Conservation (phyloP, 192 early-diverging fungal genomes). For the Coemansia sp. region DNA sequence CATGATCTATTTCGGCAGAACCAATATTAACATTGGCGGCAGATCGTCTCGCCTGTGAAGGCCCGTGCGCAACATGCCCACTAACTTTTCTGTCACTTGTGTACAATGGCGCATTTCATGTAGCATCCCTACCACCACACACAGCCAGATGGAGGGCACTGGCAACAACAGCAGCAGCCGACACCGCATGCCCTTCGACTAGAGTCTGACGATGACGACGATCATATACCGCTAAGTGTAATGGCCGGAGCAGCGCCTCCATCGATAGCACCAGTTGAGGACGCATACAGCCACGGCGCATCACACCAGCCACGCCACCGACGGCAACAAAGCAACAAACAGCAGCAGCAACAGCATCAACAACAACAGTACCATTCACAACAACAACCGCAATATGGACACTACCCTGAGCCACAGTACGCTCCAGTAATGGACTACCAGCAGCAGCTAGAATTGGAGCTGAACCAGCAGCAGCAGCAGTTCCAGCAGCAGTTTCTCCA, state of each 20-base stretch:
- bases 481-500: constrained; percentile 47
- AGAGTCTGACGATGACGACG: constrained; percentile 22
- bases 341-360: constrained; percentile 13
- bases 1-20: background rate
- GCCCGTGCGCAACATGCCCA: background rate
- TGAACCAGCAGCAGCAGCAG: constrained; percentile 48
- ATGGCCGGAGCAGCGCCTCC: constrained; percentile 16
- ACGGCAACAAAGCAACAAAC: constrained; percentile 14
- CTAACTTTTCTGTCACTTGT: background rate
- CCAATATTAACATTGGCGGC: background rate
- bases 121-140: constrained; percentile 20
- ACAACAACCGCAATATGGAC: constrained; percentile 15
- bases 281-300: constrained; percentile 2
- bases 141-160: constrained; percentile 3
- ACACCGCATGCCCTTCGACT: background rate
- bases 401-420: constrained; percentile 15
- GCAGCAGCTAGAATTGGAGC: constrained; percentile 42
- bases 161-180: constrained; percentile 10
- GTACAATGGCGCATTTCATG: background rate
- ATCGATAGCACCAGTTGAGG: background rate
- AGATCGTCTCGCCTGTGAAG: background rate
- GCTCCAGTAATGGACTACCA: constrained; percentile 24
- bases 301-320: constrained; percentile 14
- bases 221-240: constrained; percentile 35
- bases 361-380: constrained; percentile 10